Base-by-base conservation (phyloP, 2,329 filamentous ascomycete species). In the Penicillium concentricum region DNA sequence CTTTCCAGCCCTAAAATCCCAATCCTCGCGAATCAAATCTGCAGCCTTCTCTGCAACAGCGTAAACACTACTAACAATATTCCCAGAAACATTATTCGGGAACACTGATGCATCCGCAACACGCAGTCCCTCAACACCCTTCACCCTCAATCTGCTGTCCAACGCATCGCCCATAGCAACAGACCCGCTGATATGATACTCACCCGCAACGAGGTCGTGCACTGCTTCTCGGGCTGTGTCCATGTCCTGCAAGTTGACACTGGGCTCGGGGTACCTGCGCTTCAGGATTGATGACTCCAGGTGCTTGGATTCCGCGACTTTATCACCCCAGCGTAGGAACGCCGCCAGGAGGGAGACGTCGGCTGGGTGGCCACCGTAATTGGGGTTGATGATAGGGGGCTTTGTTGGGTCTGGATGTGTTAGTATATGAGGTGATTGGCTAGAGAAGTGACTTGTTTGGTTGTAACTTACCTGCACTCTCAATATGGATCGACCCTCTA, bases 1-100 rank as follows among this genome's bases (percentile, higher is more conserved):
- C 26, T 56, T 53, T 6, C 43, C 15, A 15, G 55, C 57, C 42
- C 30, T 35, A 30, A 56, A 51, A 15, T 58, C 59, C 51, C 54
- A 59, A 48, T 72, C 69, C 38, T 63, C 62, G 46, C 67, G 69
- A 56, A 74, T 69, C 51, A 74, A 26, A 57, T 73, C 71, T 18
- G 69, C 67, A n/a, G 67, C 69, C 54, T 67, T 71, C 63, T 74
- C 72, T 7, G 67, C 71, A 35, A 73, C 51, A 24, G 69, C 69
- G 53, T 73, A 74, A 6, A 74, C 71, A 22, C 61, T 69, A 18
- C 59, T 60, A 10, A 65, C 45, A 41, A 69, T 67, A 55, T 72
- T 72, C 10, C 70, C 69, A n/a, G 62, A 63, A 12, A 69, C 61
- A 38, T 72, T 64, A 30, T 68, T 67, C 0, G 72, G 65, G 43